phyloP scores from a whole-genome alignment of 371 early-diverging fungal species.

The Apophysomyces elegans region DNA sequence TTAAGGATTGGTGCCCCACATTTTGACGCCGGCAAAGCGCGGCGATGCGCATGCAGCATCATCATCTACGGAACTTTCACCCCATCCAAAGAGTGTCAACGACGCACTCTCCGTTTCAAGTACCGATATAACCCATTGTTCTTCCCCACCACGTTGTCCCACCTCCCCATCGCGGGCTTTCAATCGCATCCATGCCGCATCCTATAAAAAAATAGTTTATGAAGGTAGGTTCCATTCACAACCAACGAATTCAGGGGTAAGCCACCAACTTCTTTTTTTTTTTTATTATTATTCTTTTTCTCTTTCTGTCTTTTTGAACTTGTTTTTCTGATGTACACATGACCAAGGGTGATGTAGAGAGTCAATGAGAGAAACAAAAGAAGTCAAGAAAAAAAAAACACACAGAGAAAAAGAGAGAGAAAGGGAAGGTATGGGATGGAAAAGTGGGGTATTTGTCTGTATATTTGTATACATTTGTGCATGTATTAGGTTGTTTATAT shows the following conservation, averaged over 20 bases:
- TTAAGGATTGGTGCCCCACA: constrained; percentile 3
- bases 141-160: constrained; percentile 10
- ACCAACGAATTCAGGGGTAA: constrained; percentile 9
- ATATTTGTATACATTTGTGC: too few relatives aligned
- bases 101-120: background rate
- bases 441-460: too few relatives aligned
- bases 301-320: background rate
- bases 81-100: constrained; percentile 10
- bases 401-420: background rate
- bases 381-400: background rate
- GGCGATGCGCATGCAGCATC: constrained; percentile 12
- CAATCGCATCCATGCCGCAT: constrained; percentile 8
- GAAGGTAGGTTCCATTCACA: constrained; percentile 6
- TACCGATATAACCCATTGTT: constrained; percentile 9
- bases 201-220: background rate
- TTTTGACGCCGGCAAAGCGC: background rate
- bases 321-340: background rate
- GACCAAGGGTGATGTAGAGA: too few relatives aligned
- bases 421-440: background rate
- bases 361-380: too few relatives aligned
- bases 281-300: background rate
- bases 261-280: background rate
- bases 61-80: constrained; percentile 11
- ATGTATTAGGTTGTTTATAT: too few relatives aligned
- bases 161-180: constrained; percentile 7